phyloP scores from a whole-genome alignment of 2,329 filamentous ascomycete genomes.

The Sporothrix luriei region DNA sequence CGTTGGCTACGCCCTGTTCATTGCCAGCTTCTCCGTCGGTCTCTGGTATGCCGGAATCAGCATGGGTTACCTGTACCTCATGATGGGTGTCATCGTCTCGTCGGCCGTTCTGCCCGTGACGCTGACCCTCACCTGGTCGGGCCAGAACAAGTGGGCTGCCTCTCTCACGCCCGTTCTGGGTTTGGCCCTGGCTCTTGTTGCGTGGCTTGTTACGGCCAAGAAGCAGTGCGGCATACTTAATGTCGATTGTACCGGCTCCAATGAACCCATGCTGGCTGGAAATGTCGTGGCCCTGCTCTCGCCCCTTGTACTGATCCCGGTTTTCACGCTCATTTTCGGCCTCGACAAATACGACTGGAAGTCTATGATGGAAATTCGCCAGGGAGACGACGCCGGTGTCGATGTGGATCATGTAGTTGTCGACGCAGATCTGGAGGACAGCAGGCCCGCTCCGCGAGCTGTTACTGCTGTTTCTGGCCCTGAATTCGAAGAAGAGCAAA shows the following conservation, averaged over 20 bases:
- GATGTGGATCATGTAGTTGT: constrained; percentile 71
- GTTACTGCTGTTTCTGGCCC: constrained; percentile 40
- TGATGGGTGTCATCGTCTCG: constrained; percentile 91
- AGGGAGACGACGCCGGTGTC: constrained; percentile 65
- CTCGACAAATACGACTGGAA: constrained; percentile 81
- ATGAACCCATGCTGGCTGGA: constrained; percentile 84
- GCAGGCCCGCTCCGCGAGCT: constrained; percentile 50
- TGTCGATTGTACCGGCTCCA: constrained; percentile 77
- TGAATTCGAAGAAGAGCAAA: constrained; percentile 49
- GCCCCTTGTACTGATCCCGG: constrained; percentile 71
- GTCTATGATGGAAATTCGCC: constrained; percentile 77
- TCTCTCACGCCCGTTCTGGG: constrained; percentile 70
- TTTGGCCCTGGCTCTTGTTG: constrained; percentile 67
- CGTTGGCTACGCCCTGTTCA: constrained; percentile 69
- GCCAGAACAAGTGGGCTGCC: constrained; percentile 76
- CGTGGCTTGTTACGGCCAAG: constrained; percentile 77
- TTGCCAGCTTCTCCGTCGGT: constrained; percentile 77
- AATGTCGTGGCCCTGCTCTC: constrained; percentile 82
- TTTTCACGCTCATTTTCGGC: constrained; percentile 73
- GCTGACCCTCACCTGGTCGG: constrained; percentile 76
- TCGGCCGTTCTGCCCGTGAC: constrained; percentile 82
- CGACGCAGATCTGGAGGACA: constrained; percentile 65
- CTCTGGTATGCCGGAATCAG: constrained; percentile 73
- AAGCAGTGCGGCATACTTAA: constrained; percentile 68
- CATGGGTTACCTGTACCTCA: constrained; percentile 74